phyloP scores from a whole-genome alignment of 1,139 yeast genomes.

The Diutina ranongensis region DNA sequence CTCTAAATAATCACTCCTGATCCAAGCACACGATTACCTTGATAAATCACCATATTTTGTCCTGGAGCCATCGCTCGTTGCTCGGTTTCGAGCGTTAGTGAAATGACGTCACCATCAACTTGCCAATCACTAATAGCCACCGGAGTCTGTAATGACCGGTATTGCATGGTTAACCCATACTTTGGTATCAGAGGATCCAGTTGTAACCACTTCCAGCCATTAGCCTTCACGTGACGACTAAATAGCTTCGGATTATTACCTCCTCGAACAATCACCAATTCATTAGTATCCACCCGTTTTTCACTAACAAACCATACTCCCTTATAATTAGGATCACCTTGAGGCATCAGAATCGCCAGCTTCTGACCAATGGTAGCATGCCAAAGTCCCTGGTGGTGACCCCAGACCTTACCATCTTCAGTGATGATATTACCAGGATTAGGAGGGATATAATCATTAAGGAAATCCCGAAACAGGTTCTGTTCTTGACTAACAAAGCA shows the following conservation, averaged over 20 bases:
- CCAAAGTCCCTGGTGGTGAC: constrained; percentile 81
- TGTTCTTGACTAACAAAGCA: constrained; percentile 78
- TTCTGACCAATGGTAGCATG: constrained; percentile 89
- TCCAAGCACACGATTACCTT: constrained; percentile 60
- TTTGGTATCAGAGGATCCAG: neutral
- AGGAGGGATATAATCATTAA: constrained; percentile 61
- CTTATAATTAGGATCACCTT: constrained; percentile 58
- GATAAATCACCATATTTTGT: constrained; percentile 69
- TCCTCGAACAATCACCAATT: constrained; percentile 70
- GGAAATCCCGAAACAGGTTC: constrained; percentile 64
- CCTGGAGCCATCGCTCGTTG: constrained; percentile 85
- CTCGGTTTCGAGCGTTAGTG: constrained; percentile 26
- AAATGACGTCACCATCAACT: constrained; percentile 10
- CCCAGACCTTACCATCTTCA: constrained; percentile 65
- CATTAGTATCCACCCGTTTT: constrained; percentile 52
- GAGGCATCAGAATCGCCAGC: constrained; percentile 73
- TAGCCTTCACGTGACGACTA: constrained; percentile 30
- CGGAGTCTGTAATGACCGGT: constrained; percentile 60
- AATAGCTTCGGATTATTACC: constrained; percentile 50
- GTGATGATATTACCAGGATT: constrained; percentile 72
- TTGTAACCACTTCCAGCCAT: constrained; percentile 45
- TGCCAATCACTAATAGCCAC: constrained; percentile 16
- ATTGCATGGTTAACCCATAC: constrained; percentile 30
- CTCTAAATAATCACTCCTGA: constrained; percentile 35
- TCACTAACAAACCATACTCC: constrained; percentile 86